Evolutionary conservation across 805 yeast species (phyloP), one percentile per base, ranked within the genome.

Genomic region (Nakazawaea wickerhamii): DNA sequence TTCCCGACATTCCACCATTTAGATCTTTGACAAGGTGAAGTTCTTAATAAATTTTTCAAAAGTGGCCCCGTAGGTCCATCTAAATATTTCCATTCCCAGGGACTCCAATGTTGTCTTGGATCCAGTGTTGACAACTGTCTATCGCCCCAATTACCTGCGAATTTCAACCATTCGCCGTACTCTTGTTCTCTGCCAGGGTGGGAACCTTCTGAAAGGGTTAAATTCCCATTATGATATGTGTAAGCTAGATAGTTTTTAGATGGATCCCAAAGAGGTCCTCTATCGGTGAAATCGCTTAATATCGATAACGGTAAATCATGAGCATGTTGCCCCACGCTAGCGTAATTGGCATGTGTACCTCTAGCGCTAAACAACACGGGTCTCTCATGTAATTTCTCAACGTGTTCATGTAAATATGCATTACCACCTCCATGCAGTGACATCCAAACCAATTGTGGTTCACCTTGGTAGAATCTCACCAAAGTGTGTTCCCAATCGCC

Each of bases 401-500:
- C 61, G 19, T 87, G 83, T n/a, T 74, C 70, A 58, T 81, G 90
- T 48, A 72, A 71, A 58, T 83, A 91, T 0, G 95, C 96, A 23
- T 89, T 83, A 6, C 99, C 99, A 10, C 98, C 97, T 2, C 97
- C 96, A 61, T 91, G 99, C 1, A 97, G 98, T 22, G 95, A 82
- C 95, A 93, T 84, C 98, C 98, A 91, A 17, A 90, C 78, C 41
- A 84, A 75, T 10, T 80, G 70, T 0, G 99, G 98, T 45, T 70
- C 64, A 1, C 96, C 95, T 3, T 82, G 73, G 54, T 80, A 77
- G 57, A 87, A 91, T 20, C 99, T 69, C 11, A 89, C 91, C 27
- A 91, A 64, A 1, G 95, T 79, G 60, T 91, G 99, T 54, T 91
- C 99, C 99, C 99, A 91, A 65, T 91, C 99, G 5, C 98, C 99